These are phyloP conservation scores for Sanguinoderma infundibulare DNA, from an alignment of 1,284 basidiomycete species.

Conservation along the genomic window DNA sequence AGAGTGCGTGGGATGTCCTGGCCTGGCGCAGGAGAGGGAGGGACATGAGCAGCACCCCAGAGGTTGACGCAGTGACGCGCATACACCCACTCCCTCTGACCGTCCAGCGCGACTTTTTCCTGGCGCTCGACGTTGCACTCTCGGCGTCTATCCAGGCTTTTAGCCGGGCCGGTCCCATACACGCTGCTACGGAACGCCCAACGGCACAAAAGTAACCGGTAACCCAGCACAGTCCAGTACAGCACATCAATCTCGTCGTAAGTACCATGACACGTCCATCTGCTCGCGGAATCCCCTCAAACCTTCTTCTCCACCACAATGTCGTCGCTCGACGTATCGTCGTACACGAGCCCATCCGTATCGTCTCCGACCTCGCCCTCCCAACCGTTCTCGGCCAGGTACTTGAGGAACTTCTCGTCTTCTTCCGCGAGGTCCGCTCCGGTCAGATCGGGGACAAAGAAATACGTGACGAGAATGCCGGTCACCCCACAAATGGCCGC, in stretches of 20 bases:
- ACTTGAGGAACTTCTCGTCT: conserved; percentile 64
- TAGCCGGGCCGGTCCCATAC: not conserved
- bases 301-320: conserved; percentile 22
- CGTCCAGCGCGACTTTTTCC: not conserved
- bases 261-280: not conserved
- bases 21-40: conserved; percentile 33
- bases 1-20: conserved; percentile 29
- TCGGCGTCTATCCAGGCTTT: not conserved
- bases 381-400: conserved; percentile 70
- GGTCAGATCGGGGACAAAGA: conserved; percentile 74
- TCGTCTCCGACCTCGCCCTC: conserved; percentile 62
- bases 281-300: not conserved
- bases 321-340: conserved; percentile 22
- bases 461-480: conserved; percentile 69
- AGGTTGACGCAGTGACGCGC: not conserved
- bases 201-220: no score
- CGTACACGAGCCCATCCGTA: conserved; percentile 40
- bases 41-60: conserved; percentile 35
- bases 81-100: not conserved
- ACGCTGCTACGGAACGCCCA: no score
- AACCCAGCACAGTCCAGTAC: not conserved
- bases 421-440: conserved; percentile 72
- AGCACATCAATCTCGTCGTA: not conserved
- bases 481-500: conserved; percentile 68
- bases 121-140: not conserved